Conservation (phyloP, 805 yeast genomes). For the Zygosaccharomyces siamensis region DNA sequence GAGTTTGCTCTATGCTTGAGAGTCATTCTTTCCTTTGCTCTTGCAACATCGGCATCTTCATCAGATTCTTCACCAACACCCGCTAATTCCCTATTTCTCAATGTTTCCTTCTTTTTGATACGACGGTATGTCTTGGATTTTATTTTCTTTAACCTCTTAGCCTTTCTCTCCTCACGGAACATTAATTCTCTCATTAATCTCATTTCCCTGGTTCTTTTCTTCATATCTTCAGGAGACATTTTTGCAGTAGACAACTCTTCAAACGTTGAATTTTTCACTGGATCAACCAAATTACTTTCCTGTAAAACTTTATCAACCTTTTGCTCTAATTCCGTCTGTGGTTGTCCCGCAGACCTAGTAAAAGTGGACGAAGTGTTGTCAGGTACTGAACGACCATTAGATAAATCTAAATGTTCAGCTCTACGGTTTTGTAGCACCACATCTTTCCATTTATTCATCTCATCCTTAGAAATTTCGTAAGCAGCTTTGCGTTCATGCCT, state of each 20-base stretch:
- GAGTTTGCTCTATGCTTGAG: constrained; percentile 84
- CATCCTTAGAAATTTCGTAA: constrained; percentile 79
- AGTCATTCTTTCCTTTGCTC: constrained; percentile 92
- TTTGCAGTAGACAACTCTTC: constrained; percentile 83
- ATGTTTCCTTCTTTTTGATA: constrained; percentile 77
- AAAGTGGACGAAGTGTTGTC: constrained; percentile 53
- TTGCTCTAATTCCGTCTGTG: constrained; percentile 58
- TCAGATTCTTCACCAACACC: constrained; percentile 43
- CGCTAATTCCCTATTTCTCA: constrained; percentile 63
- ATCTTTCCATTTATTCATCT: constrained; percentile 85
- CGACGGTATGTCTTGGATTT: constrained; percentile 87
- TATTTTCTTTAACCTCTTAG: constrained; percentile 88
- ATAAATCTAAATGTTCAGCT: constrained; percentile 81
- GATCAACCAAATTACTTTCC: constrained; percentile 65
- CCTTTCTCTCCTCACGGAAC: constrained; percentile 91
- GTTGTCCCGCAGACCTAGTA: constrained; percentile 40
- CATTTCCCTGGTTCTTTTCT: constrained; percentile 71
- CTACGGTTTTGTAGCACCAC: constrained; percentile 70
- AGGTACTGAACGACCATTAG: constrained; percentile 44
- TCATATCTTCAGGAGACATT: constrained; percentile 73
- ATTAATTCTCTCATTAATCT: constrained; percentile 91
- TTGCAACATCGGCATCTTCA: constrained; percentile 61
- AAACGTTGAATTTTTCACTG: constrained; percentile 71
- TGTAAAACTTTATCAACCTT: constrained; percentile 57
- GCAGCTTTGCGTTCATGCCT: constrained; percentile 87